Evolutionary conservation across 768 basidiomycete genomes (phyloP), one percentile per base, ranked within the genome.

Genomic region (Auriscalpium orientale): DNA sequence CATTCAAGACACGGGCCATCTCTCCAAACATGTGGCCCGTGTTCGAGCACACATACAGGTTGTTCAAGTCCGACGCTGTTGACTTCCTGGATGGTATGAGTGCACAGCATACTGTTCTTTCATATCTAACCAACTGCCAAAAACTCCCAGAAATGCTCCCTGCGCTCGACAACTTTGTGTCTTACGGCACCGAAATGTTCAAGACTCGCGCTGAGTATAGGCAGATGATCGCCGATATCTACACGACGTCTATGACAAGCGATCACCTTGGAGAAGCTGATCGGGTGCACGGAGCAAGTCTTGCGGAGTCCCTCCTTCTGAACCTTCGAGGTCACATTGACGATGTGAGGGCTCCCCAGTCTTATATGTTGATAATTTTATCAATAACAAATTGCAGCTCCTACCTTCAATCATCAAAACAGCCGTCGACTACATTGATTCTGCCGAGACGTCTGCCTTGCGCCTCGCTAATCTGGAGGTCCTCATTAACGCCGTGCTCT

Each of bases 11-110:
- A 55, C 81, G 83, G 58, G 68, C 77, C 53, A 85, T 95, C 64
- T 82, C 88, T 40, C 84, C 88, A 0, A 80, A 76, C 62, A 86
- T 95, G 86, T 95, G 92, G 93, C 84, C 82, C 10, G 77, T 95
- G 37, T 90, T 91, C 59, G 90, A 93, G 71, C 70, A 84, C 60
- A 93, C 88, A 0, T 92, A 91, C 70, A 77, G 78, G 49, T 72
- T 89, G 18, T 91, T 95, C 83, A 91, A 91, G 69, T 75, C 79
- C 15, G 87, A 90, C 35, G 91, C 89, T 15, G 72, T 87, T 40
- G 91, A 93, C 70, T 95, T 91, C 76, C 76, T 95, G 53, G 89
- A 93, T 62, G 91, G 91, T 9, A 55, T 38, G 21, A 7, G 43
- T 28, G 13, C 33, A 22, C 18, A 37, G 21, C 35, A 13, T 56